Evolutionary conservation across 352 stramenopile species (phyloP), one percentile per base, ranked within the genome.

Genomic region (Globisporangium acanthophoron): DNA sequence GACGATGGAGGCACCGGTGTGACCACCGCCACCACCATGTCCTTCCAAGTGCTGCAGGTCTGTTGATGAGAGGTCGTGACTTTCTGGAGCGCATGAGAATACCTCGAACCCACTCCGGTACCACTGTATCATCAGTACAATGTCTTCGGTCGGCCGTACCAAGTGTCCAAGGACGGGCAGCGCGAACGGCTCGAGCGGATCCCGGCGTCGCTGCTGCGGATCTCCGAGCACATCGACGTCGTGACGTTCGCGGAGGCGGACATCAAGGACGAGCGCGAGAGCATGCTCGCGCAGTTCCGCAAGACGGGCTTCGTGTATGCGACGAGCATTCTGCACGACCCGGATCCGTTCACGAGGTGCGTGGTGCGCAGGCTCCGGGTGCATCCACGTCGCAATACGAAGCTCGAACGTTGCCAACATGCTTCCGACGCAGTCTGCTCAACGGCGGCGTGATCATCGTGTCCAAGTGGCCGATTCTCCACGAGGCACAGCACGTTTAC

Each of bases 371-470:
- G 9, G 24, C 24, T 27, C 24, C n/a, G 15, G 8, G 13, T 8
- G 24, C 47, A 11, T 39, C 11, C 18, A 6, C 16, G 6, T n/a
- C 47, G 46, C 21, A n/a, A 12, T 35, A 7, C 21, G 37, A 4
- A 16, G 37, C 11, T 43, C 37, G 37, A 13, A 18, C 1, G 7
- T 37, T 39, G 18, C n/a, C 39, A 5, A 50, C 6, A 9, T 40
- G 27, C 31, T n/a, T 21, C 29, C 27, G 33, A 21, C 27, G 48
- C 49, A 81, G 85, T 56, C 55, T 92, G 46, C 47, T 91, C 41
- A 94, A 94, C 40, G 85, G 85, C 46, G 85, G 85, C 35, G 85
- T 94, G 51, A 62, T 92, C 40, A 59, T 94, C 16, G 85, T 94
- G 51, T 92, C 85, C 60, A 88, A 78, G 58, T 94, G 85, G 85